Evolutionary conservation across 495 filamentous ascomycete species (phyloP).

Genomic region (Podospora didyma): DNA sequence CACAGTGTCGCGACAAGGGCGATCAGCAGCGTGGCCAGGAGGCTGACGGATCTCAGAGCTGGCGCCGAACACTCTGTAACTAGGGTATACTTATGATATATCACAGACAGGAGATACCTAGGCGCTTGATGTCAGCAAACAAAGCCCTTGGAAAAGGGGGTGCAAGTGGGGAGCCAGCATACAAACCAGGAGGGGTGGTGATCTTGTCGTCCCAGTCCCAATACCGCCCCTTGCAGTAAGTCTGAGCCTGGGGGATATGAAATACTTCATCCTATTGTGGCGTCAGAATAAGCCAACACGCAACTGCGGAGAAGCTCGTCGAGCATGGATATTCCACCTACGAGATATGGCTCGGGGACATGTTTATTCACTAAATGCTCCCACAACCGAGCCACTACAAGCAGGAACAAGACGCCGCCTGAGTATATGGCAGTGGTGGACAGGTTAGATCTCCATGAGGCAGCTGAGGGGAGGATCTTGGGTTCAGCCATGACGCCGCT

Average conservation of each 20-base stretch:
- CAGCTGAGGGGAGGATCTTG: background rate
- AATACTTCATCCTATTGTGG: conserved; percentile 80
- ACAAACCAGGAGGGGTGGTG: conserved; percentile 91
- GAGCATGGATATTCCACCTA: conserved; percentile 31
- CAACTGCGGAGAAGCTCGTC: background rate
- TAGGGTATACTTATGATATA: conserved; percentile 28
- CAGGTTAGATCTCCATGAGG: background rate
- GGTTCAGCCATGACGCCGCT: background rate
- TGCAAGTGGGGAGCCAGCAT: conserved; percentile 26
- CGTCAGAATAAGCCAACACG: conserved; percentile 6
- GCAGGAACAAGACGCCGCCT: conserved; percentile 13
- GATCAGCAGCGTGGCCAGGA: conserved; percentile 38
- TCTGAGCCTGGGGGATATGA: conserved; percentile 86
- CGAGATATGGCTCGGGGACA: conserved; percentile 80
- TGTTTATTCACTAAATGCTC: conserved; percentile 36
- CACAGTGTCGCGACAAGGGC: conserved; percentile 32
- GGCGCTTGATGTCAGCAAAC: conserved; percentile 1
- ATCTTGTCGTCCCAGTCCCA: conserved; percentile 90
- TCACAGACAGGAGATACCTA: conserved; percentile 54
- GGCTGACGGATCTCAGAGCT: conserved; percentile 50
- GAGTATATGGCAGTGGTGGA: background rate
- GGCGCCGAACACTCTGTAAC: conserved; percentile 39
- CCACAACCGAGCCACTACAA: conserved; percentile 22
- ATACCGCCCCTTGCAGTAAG: conserved; percentile 75
- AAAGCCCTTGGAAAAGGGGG: background rate